Percentiles rank a stretch among this genome's conserved stretches.
Evolutionary conservation across 805 yeast species (phyloP).

Genomic region (Zygosaccharomyces rouxii): DNA sequence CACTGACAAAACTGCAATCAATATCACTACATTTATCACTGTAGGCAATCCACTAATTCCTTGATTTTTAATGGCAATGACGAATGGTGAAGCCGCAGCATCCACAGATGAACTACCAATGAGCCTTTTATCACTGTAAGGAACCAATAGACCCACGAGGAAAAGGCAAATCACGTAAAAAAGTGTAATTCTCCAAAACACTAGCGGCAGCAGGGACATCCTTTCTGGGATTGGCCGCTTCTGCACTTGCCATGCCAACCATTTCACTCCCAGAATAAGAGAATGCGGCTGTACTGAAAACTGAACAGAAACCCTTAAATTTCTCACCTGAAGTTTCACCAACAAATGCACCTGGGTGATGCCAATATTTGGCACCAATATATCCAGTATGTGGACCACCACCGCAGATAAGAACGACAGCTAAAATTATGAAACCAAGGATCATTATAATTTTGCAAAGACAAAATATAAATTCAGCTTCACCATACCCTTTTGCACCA

Average conservation of each 20-base stretch:
- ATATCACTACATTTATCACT: slow-evolving; percentile 63
- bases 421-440: slow-evolving; percentile 50
- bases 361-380: slow-evolving; percentile 45
- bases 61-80: slow-evolving; percentile 61
- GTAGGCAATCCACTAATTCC: slow-evolving; percentile 62
- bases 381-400: slow-evolving; percentile 42
- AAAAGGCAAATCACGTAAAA: slow-evolving; percentile 45
- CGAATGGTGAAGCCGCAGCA: slow-evolving; percentile 73
- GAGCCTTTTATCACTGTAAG: slow-evolving; percentile 41
- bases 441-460: slow-evolving; percentile 47
- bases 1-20: slow-evolving; percentile 63
- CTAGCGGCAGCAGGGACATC: slow-evolving; percentile 50
- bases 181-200: slow-evolving; percentile 50
- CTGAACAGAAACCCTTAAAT: slow-evolving; percentile 51
- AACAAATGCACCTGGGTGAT: slow-evolving; percentile 60
- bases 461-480: slow-evolving; percentile 49
- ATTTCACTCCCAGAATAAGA: slow-evolving; percentile 53
- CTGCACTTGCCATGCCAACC: slow-evolving; percentile 50
- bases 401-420: slow-evolving; percentile 46
- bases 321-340: slow-evolving; percentile 36
- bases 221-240: slow-evolving; percentile 44
- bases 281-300: slow-evolving; percentile 52
- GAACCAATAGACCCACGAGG: slow-evolving; percentile 45
- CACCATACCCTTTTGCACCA: slow-evolving; percentile 53
- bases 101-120: slow-evolving; percentile 48